Base-by-base conservation (phyloP, 371 early-diverging fungal genomes). In the Fennellomyces sp. region DNA sequence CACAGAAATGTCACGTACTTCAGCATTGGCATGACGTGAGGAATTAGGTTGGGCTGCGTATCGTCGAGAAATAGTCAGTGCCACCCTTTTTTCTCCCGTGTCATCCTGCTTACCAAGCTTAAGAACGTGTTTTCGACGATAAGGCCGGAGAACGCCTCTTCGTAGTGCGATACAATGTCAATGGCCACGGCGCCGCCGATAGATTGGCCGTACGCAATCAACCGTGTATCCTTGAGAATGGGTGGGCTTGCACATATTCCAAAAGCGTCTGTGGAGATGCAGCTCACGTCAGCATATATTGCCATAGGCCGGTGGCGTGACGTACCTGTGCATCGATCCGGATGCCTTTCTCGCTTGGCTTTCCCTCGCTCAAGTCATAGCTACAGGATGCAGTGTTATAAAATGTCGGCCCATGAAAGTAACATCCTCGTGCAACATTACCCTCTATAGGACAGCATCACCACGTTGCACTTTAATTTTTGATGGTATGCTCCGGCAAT, bases 111-210 rank as follows among this genome's bases (percentile, higher is more conserved):
- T 86, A 89, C 91, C 70, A 97, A 64, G 42, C 91, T 93, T 50
- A 93, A 70, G 72, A 98, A 98, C 0, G 98, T 98, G 79, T 98
- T 98, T 71, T 98, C 98, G 26, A 98, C 63, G 52, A 97, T 91
- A 19, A 97, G 57, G 12, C 89, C 98, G 10, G 88, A 78, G 54
- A 98, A 84, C 33, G 82, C 72, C 54, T 85, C 84, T 62, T 90
- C 86, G 63, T 94, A 90, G 39, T 89, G 81, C 8, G 90, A 82
- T 10, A 88, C 91, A 51, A 92, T 71, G 68, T 96, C 87, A 66
- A 97, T 93, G 5, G 97, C 94, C 8, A 96, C 97, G 5, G 98
- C 98, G n/a, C 98, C 98, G 36, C 98, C 98, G 58, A 98, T 91
- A 13, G 94, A 94, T 72, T 98, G 98, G 0, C 98, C 98, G 72